A percentile compares a stretch with the other conserved stretches of the same genome.
phyloP scores from a whole-genome alignment of 225 moss, liverwort and hornwort genomes.

The Takakia lepidozioides region DNA sequence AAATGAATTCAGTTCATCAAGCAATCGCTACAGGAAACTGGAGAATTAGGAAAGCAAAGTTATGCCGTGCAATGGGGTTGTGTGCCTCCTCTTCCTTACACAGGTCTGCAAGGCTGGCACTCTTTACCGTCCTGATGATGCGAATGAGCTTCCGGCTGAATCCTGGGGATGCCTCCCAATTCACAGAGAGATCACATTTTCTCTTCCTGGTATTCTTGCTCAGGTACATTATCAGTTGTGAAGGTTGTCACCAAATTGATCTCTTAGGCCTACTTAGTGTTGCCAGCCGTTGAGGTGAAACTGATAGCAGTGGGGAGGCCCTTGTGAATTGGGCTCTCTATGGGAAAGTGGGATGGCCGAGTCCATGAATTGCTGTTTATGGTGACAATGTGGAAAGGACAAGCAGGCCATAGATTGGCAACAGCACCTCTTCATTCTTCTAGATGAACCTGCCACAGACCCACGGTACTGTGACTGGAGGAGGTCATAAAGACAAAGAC shows the following conservation, averaged over 20 bases:
- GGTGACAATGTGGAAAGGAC: too few relatives aligned
- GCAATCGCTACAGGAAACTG: too few relatives aligned
- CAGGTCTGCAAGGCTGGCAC: constrained; percentile 57
- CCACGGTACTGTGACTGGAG: too few relatives aligned
- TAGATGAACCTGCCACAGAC: too few relatives aligned
- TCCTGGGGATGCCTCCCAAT: constrained; percentile 85
- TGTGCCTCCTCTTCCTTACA: constrained; percentile 67
- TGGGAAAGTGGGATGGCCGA: too few relatives aligned
- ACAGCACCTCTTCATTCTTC: too few relatives aligned
- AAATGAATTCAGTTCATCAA: too few relatives aligned
- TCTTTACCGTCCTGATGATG: constrained; percentile 36
- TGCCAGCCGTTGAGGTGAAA: constrained; percentile 38
- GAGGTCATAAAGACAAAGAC: constrained; percentile 76
- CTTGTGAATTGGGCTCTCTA: too few relatives aligned
- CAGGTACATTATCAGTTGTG: constrained; percentile 54
- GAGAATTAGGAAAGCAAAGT: constrained; percentile 68
- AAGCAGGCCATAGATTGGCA: too few relatives aligned
- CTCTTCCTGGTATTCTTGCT: constrained; percentile 23
- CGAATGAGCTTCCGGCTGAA: constrained; percentile 54
- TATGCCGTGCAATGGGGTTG: constrained; percentile 41
- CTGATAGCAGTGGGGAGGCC: constrained; percentile 37
- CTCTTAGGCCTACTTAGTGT: constrained; percentile 34
- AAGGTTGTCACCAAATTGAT: constrained; percentile 30
- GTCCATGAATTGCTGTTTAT: too few relatives aligned
- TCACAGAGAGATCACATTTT: constrained; percentile 68